Conservation (phyloP, 140 eudicot genomes). For the Ambrosia hybrid region DNA sequence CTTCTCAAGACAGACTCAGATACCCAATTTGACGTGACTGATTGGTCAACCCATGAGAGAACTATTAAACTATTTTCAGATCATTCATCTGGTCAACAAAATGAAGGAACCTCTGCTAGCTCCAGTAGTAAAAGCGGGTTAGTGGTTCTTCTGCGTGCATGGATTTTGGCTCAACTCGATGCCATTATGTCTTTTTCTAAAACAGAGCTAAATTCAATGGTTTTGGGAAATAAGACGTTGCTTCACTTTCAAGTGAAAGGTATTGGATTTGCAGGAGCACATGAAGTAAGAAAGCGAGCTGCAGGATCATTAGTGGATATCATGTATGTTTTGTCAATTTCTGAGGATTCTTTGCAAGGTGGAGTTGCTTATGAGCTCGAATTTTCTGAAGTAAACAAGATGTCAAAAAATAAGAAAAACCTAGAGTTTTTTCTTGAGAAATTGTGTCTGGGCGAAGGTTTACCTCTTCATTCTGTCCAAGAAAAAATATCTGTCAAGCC, state of each 20-base stretch:
- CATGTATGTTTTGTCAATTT: constrained; percentile 55
- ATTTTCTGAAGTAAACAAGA: constrained; percentile 35
- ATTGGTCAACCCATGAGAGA: constrained; percentile 66
- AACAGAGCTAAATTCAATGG: constrained; percentile 48
- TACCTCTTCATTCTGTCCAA: constrained; percentile 39
- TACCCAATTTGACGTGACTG: constrained; percentile 42
- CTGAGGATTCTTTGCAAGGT: constrained; percentile 49
- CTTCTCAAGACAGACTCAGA: constrained; percentile 34
- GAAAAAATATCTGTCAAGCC: constrained; percentile 41
- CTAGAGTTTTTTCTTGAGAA: constrained; percentile 50
- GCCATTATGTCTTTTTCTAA: constrained; percentile 46
- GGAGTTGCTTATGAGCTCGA: constrained; percentile 59
- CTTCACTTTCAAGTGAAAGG: constrained; percentile 58
- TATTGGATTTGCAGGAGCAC: constrained; percentile 25
- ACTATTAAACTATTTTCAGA: constrained; percentile 43
- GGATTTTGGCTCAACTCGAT: constrained; percentile 68
- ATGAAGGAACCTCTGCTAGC: constrained; percentile 34
- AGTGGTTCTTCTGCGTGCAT: constrained; percentile 47
- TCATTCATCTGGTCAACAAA: constrained; percentile 34
- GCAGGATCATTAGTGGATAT: constrained; percentile 53
- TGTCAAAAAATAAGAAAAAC: constrained; percentile 30
- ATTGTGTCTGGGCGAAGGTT: constrained; percentile 52
- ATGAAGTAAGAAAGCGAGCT: constrained; percentile 31
- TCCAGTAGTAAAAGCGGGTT: constrained; percentile 40
- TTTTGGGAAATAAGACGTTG: constrained; percentile 66